phyloP scores from a whole-genome alignment of 192 early-diverging fungal species.

The Borealophlyctis nickersoniae region DNA sequence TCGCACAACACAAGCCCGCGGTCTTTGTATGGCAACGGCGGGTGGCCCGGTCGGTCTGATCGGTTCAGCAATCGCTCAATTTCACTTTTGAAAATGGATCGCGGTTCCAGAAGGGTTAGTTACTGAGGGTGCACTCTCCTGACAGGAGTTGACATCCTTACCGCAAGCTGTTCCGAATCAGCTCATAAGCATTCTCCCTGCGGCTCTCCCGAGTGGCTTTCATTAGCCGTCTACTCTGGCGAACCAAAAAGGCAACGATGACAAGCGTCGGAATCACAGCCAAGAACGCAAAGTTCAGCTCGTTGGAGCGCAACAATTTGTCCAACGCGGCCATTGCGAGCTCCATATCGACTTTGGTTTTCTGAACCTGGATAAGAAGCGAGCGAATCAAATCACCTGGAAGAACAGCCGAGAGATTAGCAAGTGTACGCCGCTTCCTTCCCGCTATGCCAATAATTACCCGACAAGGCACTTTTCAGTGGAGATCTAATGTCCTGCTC shows the following conservation, averaged over 20 bases:
- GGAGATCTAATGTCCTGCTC: conserved; percentile 70
- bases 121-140: neutral
- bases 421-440: neutral
- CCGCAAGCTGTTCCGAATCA: conserved; percentile 50
- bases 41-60: conserved; percentile 5
- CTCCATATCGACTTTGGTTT: conserved; percentile 91
- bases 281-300: conserved; percentile 91
- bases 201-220: conserved; percentile 39
- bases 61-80: conserved; percentile 59
- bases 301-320: conserved; percentile 89
- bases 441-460: conserved; percentile 1
- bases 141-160: no score
- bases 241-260: conserved; percentile 48
- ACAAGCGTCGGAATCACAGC: conserved; percentile 72
- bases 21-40: conserved; percentile 46
- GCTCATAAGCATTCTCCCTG: conserved; percentile 39
- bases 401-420: neutral
- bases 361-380: conserved; percentile 70
- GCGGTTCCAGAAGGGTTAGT: neutral
- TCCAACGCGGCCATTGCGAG: conserved; percentile 89
- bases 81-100: conserved; percentile 15
- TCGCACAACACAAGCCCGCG: conserved; percentile 67
- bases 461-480: conserved; percentile 21
- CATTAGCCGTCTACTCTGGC: conserved; percentile 35
- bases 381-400: conserved; percentile 42